Conservation (phyloP, 148 eudicot genomes). For the Vaccinium vitisidaea region DNA sequence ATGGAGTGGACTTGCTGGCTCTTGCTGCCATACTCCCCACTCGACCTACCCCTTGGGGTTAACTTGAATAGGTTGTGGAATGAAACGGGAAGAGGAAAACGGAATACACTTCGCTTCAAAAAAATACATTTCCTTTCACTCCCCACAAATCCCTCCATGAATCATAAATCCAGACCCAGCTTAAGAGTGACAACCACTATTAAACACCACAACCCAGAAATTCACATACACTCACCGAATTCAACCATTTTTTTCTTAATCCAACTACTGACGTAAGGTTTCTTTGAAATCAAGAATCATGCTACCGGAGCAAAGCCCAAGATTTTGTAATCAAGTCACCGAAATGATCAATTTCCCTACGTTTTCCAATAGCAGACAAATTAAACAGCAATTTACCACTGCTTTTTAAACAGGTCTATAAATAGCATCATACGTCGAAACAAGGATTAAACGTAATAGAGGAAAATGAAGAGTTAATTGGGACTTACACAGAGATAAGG, state of each 20-base stretch:
- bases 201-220: neutral
- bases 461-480: neutral
- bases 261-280: too few relatives aligned
- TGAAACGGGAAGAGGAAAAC: too few relatives aligned
- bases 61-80: neutral
- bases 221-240: too few relatives aligned
- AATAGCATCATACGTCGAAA: neutral
- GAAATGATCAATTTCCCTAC: neutral
- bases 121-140: neutral
- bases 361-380: neutral
- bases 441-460: neutral
- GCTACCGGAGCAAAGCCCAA: neutral
- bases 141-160: neutral
- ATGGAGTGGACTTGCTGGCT: too few relatives aligned
- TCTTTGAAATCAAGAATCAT: neutral
- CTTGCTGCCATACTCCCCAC: too few relatives aligned
- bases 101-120: neutral
- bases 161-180: neutral
- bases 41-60: too few relatives aligned
- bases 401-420: neutral
- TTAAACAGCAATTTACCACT: neutral
- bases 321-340: neutral
- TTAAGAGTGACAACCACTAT: too few relatives aligned
- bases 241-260: too few relatives aligned
- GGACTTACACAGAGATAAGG: slow-evolving; percentile 49